Base-by-base conservation (phyloP, 108 stramenopile species). In the Skeletonema potamos region DNA sequence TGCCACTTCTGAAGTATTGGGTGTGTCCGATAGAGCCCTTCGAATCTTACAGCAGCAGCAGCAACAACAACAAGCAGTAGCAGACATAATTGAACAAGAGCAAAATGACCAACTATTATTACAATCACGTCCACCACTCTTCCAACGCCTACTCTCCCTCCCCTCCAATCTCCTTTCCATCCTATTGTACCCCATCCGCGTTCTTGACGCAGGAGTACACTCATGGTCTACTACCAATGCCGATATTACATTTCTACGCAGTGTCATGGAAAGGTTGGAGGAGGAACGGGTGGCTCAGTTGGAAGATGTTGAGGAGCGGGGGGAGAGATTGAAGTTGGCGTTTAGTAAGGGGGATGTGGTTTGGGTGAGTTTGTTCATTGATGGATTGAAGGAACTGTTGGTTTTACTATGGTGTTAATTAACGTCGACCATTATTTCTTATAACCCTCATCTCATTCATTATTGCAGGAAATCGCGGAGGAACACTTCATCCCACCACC, bases 271-370 rank as follows among this genome's bases (percentile, higher is more conserved):
- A 18, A 32, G 68, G 55, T 41, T 68, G 68, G 68, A 68, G 36
- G 30, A 39, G 27, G 55, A 68, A 27, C 51, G 54, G 6, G 55
- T 55, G 20, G 57, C 34, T 2, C 39, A 39, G 18, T 29, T 30
- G 55, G 68, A 68, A 30, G 37, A 54, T 27, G 37, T 41, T 13
- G 68, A 68, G 56, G 68, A 68, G 6, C 54, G 68, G 56, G 54
- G 22, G 24, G 20, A 56, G 27, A 27, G 68, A 36, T 43, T 68
- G 56, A 68, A 55, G 68, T 36, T 55, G 29, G 68, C 68, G 6
- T 68, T 68, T 41, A n/a, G 29, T 18, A 68, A 68, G 33, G 68
- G 37, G 55, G 33, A 58, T n/a, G 34, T 27, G 28, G 68, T 68
- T 41, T 68, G 30, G 55, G 68, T 68, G 57, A 57, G 68, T 68